These are phyloP conservation scores for Poronia punctata DNA, from an alignment of 495 filamentous ascomycete genomes.

Conservation along the genomic window DNA sequence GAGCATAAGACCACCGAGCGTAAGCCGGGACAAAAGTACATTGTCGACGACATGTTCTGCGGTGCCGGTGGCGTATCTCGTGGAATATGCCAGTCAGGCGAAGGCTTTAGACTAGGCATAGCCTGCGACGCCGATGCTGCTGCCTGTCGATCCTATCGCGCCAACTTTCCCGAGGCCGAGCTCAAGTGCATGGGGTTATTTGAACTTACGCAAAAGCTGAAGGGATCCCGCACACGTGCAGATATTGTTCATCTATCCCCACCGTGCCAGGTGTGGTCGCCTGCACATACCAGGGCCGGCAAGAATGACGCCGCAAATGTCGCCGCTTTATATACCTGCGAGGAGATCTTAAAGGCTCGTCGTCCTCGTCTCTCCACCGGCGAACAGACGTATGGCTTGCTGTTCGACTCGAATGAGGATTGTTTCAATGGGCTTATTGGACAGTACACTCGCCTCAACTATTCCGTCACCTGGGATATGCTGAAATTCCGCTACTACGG, in stretches of 20 bases:
- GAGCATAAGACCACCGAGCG: background rate
- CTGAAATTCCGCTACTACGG: constrained; percentile 41
- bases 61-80: constrained; percentile 67
- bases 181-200: constrained; percentile 36
- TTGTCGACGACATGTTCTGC: constrained; percentile 61
- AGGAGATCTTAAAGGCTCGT: constrained; percentile 43
- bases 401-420: constrained; percentile 34
- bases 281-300: constrained; percentile 57
- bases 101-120: constrained; percentile 40
- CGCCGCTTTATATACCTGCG: constrained; percentile 56
- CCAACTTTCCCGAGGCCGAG: constrained; percentile 50
- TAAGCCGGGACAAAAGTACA: constrained; percentile 36
- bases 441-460: constrained; percentile 57
- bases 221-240: constrained; percentile 24
- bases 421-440: constrained; percentile 54
- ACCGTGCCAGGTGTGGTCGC: constrained; percentile 73
- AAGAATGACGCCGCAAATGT: constrained; percentile 64
- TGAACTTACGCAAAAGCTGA: constrained; percentile 30
- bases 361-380: constrained; percentile 67
- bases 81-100: constrained; percentile 54
- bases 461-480: constrained; percentile 50
- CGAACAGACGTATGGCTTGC: constrained; percentile 68
- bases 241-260: constrained; percentile 73
- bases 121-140: constrained; percentile 51
- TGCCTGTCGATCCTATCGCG: constrained; percentile 46